A percentile compares a stretch with the other conserved stretches of the same genome.
Conservation (phyloP, 2,329 filamentous ascomycete species). For the Raffaelea ambrosiae region DNA sequence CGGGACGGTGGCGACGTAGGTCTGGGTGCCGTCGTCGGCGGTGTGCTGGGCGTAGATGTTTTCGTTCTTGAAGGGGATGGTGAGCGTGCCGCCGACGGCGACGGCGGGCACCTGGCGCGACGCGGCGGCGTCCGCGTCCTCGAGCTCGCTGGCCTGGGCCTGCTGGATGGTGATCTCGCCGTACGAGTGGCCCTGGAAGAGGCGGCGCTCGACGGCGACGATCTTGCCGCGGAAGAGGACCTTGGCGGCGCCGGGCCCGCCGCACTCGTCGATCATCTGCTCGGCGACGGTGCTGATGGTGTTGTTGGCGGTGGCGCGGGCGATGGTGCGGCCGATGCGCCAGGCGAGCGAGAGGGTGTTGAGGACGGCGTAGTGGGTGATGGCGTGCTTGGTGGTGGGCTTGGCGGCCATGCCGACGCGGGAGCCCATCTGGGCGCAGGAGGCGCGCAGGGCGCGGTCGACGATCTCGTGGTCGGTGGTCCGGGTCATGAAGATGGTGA, state of each 20-base stretch:
- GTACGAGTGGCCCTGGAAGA: slow-evolving; percentile 40
- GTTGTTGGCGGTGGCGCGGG: slow-evolving; percentile 31
- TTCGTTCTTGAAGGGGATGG: slow-evolving; percentile 20
- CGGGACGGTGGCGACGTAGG: slow-evolving; percentile 35
- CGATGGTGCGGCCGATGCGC: slow-evolving; percentile 38
- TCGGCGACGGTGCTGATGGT: slow-evolving; percentile 35
- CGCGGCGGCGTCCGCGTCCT: slow-evolving; percentile 10
- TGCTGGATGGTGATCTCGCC: slow-evolving; percentile 22
- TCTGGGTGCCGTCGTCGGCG: slow-evolving; percentile 3
- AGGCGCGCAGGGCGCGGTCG: slow-evolving; percentile 30
- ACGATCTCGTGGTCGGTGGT: slow-evolving; percentile 30
- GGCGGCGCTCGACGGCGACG: slow-evolving; percentile 35
- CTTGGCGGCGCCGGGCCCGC: slow-evolving; percentile 33
- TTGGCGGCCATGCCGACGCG: slow-evolving; percentile 24
- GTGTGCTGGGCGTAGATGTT: slow-evolving; percentile 13
- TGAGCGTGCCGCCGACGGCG: no score
- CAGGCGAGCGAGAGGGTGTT: slow-evolving; percentile 28
- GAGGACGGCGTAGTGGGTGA: slow-evolving; percentile 22
- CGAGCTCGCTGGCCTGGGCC: slow-evolving; percentile 10
- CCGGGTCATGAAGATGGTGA: slow-evolving; percentile 32
- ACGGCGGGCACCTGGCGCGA: slow-evolving; percentile 11
- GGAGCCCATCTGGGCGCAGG: slow-evolving; percentile 31
- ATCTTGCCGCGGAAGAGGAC: slow-evolving; percentile 47
- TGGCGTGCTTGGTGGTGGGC: slow-evolving; percentile 20
- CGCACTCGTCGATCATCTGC: slow-evolving; percentile 37